These are phyloP conservation scores for Jackrogersella minutella DNA, from an alignment of 495 filamentous ascomycete species.

Conservation along the genomic window DNA sequence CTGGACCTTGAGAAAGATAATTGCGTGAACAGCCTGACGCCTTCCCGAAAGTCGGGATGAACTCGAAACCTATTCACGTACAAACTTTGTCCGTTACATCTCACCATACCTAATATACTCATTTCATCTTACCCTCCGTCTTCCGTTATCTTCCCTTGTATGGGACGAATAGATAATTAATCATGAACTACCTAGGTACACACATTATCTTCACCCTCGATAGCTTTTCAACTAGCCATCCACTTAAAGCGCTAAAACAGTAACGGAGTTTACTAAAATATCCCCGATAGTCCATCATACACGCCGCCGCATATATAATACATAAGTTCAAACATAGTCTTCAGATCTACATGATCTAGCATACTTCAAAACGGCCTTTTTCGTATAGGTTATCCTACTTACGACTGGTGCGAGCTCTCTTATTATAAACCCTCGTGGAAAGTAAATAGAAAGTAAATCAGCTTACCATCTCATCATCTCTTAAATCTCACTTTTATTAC, in stretches of 20 bases:
- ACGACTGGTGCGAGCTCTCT: not conserved
- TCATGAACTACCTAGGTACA: not conserved
- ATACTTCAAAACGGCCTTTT: constrained; percentile 1
- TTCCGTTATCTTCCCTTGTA: not conserved
- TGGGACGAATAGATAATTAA: not conserved
- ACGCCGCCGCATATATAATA: not conserved
- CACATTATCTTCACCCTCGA: constrained; percentile 1
- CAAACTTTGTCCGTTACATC: constrained; percentile 1
- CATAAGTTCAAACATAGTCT: not conserved
- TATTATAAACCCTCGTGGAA: not conserved
- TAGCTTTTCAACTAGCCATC: not conserved
- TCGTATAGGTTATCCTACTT: not conserved
- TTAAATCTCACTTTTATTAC: not conserved
- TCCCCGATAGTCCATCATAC: constrained; percentile 5
- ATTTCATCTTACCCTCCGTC: not conserved
- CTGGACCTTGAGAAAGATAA: constrained; percentile 9
- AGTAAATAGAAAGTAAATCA: not conserved
- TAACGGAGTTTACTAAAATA: constrained; percentile 12
- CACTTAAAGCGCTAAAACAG: constrained; percentile 4
- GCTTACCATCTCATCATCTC: not conserved
- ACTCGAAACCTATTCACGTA: not conserved
- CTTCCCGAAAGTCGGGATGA: not conserved
- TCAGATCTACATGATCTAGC: constrained; percentile 2
- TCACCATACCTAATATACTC: not conserved
- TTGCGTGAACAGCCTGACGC: constrained; percentile 17